Base-by-base conservation (phyloP, 2,329 filamentous ascomycete genomes). In the Emericellopsis cladophorae region DNA sequence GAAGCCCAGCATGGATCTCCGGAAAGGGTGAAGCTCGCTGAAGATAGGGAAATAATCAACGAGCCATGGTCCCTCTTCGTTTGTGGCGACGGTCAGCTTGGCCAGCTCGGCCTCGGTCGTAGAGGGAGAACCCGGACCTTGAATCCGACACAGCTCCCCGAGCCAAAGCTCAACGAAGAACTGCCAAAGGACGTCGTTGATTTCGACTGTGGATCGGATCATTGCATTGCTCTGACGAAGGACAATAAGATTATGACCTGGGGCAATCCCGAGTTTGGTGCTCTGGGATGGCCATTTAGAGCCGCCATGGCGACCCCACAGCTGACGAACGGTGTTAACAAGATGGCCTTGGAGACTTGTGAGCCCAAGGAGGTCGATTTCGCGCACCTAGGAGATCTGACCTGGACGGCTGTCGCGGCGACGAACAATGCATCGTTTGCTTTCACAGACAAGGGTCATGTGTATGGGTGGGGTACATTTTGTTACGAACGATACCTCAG, bases 231-330 rank as follows among this genome's bases (percentile, higher is more conserved):
- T 3, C 63, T 88, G 36, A 87, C 83, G 37, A 70, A 77, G 49
- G 79, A 86, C 58, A 84, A 84, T 64, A 78, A 76, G 59, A 79
- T 88, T 49, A 65, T 84, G 37, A 84, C 81, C 21, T 89, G 84
- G 84, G 84, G 84, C 45, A 82, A 87, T 48, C 87, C 88, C 56
- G 84, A 88, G 54, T 76, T 84, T 51, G 79, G 80, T 46, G 81
- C 84, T 3, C 70, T 88, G 37, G 84, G 83, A 36, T 72, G 84
- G 52, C 72, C 80, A 51, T 84, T 80, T 4, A 68, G 73, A 41
- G 61, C 64, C 16, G 70, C 67, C n/a, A 66, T 66, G 26, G 64
- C 61, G 24, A 14, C 16, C 7, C 67, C 72, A 7, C n/a, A 7
- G 21, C 14, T 10, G 2, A 11, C 16, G 18, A 15, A n/a, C 12